A percentile compares a stretch with the other conserved stretches of the same genome.
Evolutionary conservation across 768 basidiomycete genomes (phyloP).

Genomic region (Mycena latifolia): DNA sequence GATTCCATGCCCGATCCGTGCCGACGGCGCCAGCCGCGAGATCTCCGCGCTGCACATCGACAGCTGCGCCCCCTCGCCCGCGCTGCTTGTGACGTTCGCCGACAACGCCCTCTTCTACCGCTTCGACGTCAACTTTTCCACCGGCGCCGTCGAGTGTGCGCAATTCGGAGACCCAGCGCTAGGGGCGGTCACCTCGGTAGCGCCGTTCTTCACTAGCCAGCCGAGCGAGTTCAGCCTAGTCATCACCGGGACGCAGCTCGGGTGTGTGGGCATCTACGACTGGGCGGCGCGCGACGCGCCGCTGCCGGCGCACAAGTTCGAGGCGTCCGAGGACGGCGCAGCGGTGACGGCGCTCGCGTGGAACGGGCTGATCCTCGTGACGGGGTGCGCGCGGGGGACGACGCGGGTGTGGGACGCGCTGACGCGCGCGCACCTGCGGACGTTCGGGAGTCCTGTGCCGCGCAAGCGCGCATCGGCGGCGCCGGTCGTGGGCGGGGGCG

Average conservation of each 20-base stretch:
- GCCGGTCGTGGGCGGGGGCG: slow-evolving; percentile 34
- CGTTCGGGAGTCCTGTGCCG: slow-evolving; percentile 63
- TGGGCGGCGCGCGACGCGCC: slow-evolving; percentile 47
- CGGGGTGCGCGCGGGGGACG: slow-evolving; percentile 74
- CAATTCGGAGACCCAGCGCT: slow-evolving; percentile 66
- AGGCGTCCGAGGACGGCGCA: slow-evolving; percentile 73
- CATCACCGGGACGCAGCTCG: slow-evolving; percentile 73
- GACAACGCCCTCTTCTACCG: slow-evolving; percentile 67
- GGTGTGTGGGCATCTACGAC: slow-evolving; percentile 72
- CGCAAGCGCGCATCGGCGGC: slow-evolving; percentile 44
- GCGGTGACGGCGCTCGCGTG: slow-evolving; percentile 72
- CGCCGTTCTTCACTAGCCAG: slow-evolving; percentile 60
- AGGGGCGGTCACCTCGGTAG: slow-evolving; percentile 63
- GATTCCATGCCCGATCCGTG: slow-evolving; percentile 52
- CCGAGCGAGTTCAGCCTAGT: slow-evolving; percentile 61
- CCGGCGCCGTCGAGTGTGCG: slow-evolving; percentile 47
- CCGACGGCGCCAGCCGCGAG: slow-evolving; percentile 31
- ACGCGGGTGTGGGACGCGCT: slow-evolving; percentile 76
- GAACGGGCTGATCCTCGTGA: slow-evolving; percentile 70
- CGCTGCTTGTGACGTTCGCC: slow-evolving; percentile 65
- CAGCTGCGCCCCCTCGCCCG: slow-evolving; percentile 38
- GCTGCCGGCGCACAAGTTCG: slow-evolving; percentile 54
- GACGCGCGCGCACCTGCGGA: slow-evolving; percentile 68
- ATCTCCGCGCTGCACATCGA: slow-evolving; percentile 45
- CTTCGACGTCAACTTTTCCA: slow-evolving; percentile 50